Evolutionary conservation across 768 basidiomycete genomes (phyloP), one percentile per base, ranked within the genome.

Genomic region (Mycena chlorophos): DNA sequence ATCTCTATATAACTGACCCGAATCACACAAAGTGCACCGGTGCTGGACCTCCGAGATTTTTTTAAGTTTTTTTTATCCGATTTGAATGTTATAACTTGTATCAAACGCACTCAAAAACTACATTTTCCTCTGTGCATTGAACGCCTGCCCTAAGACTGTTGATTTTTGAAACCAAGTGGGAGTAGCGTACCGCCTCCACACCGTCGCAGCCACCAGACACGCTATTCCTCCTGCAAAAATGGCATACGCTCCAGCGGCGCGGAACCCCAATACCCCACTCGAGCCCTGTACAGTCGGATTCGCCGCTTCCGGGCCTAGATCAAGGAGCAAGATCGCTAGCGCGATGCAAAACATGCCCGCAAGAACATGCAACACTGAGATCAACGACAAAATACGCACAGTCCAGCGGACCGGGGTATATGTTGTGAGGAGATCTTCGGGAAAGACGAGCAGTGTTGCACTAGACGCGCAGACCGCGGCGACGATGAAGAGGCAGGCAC

Each of bases 401-500:
- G 51, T 52, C 60, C 65, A 61, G 5, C 65, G 60, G 22, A 56
- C 58, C 2, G 22, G 1, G 4, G 23, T 34, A 42, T 64, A 37
- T 46, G 34, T 45, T 3, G 55, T 31, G 5, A 67, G 25, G 22
- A 64, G 30, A 26, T 58, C 52, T 22, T 62, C 31, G 31, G 38
- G 47, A 2, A 52, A 31, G 5, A 64, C 43, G 23, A 67, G 55
- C n/a, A 63, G 54, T 14, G 57, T 51, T 2, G 57, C 60, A 1
- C 49, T 51, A 0, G 49, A 58, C 2, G 66, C 65, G 17, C 49
- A 54, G 13, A 63, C 56, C 12, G 64, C 51, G 25, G 42, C 56
- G n/a, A 61, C 58, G 39, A 67, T 60, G 55, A 67, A 67, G 3
- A 56, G 25, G 25, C 60, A 42, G 13, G 64, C 58, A 2, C 63